Conservation (phyloP, 768 basidiomycete genomes). For the Macrolepiota albuminosa region DNA sequence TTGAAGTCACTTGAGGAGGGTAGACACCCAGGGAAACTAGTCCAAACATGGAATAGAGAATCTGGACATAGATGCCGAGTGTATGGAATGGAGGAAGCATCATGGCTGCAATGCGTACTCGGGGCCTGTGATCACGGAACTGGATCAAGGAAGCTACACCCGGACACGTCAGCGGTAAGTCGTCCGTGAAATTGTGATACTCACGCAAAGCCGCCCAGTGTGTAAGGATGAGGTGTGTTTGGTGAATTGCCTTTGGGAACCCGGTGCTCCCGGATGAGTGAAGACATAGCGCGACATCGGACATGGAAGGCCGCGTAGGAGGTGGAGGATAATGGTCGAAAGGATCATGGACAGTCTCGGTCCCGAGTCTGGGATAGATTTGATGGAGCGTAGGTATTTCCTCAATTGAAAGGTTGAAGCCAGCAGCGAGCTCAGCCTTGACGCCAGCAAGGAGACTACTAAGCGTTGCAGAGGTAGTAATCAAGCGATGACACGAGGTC, state of each 20-base stretch:
- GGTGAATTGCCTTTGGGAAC: slow-evolving; percentile 30
- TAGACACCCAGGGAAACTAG: slow-evolving; percentile 18
- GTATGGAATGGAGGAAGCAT: slow-evolving; percentile 29
- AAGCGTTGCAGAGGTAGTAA: slow-evolving; percentile 24
- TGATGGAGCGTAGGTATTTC: slow-evolving; percentile 7
- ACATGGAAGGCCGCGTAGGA: background rate
- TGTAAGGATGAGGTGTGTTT: slow-evolving; percentile 16
- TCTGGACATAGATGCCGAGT: slow-evolving; percentile 20
- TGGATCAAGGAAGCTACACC: slow-evolving; percentile 9
- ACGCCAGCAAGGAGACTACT: slow-evolving; percentile 19
- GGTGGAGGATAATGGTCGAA: slow-evolving; percentile 11
- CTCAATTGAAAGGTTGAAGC: slow-evolving; percentile 14
- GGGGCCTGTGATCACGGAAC: slow-evolving; percentile 8
- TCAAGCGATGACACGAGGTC: slow-evolving; percentile 26
- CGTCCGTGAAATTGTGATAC: slow-evolving; percentile 1
- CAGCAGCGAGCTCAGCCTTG: slow-evolving; percentile 10
- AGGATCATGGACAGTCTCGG: slow-evolving; percentile 8
- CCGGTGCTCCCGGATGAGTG: slow-evolving; percentile 40
- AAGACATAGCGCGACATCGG: slow-evolving; percentile 19
- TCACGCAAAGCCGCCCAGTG: slow-evolving; percentile 24
- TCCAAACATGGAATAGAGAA: slow-evolving; percentile 21
- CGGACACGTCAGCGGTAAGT: background rate
- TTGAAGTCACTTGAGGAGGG: slow-evolving; percentile 20
- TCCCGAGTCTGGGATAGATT: slow-evolving; percentile 14
- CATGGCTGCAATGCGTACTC: slow-evolving; percentile 19